phyloP scores from a whole-genome alignment of 495 filamentous ascomycete species.

The Podospora appendiculata region DNA sequence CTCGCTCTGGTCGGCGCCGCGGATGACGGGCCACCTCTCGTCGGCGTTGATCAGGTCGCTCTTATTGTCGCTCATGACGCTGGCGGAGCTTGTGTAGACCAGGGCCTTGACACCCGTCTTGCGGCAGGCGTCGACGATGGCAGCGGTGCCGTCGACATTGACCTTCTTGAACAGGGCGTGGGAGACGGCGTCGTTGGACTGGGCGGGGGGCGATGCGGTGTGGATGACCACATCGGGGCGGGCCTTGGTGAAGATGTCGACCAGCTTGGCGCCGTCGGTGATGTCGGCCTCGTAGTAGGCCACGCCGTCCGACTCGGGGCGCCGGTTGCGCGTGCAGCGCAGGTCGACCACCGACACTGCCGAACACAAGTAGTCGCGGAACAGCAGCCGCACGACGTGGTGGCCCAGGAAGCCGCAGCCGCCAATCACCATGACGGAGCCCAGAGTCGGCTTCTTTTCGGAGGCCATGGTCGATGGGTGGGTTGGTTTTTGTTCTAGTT shows the following conservation, averaged over 20 bases:
- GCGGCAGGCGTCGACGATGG: constrained; percentile 66
- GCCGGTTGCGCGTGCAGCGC: constrained; percentile 64
- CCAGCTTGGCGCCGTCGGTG: constrained; percentile 59
- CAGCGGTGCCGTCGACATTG: constrained; percentile 85
- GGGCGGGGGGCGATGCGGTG: constrained; percentile 71
- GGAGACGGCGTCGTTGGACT: constrained; percentile 33
- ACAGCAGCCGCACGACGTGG: constrained; percentile 56
- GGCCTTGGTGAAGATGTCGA: constrained; percentile 56
- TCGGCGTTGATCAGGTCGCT: constrained; percentile 82
- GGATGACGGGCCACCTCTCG: constrained; percentile 76
- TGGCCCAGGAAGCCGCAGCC: constrained; percentile 66
- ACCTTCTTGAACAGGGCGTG: constrained; percentile 70
- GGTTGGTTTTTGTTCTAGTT: no score
- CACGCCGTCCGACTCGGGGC: constrained; percentile 56
- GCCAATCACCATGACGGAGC: constrained; percentile 57
- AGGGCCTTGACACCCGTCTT: constrained; percentile 78
- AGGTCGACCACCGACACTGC: constrained; percentile 82
- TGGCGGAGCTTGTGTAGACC: constrained; percentile 90
- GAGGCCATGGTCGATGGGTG: constrained; percentile 27
- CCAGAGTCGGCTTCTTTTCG: constrained; percentile 37
- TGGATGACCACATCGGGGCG: constrained; percentile 90
- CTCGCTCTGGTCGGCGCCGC: constrained; percentile 64
- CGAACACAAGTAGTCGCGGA: constrained; percentile 45
- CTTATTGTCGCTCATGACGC: constrained; percentile 73
- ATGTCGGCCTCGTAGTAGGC: constrained; percentile 83